Evolutionary conservation across 2,329 filamentous ascomycete species (phyloP), one percentile per base, ranked within the genome.

Genomic region (Monilinia fructicola): DNA sequence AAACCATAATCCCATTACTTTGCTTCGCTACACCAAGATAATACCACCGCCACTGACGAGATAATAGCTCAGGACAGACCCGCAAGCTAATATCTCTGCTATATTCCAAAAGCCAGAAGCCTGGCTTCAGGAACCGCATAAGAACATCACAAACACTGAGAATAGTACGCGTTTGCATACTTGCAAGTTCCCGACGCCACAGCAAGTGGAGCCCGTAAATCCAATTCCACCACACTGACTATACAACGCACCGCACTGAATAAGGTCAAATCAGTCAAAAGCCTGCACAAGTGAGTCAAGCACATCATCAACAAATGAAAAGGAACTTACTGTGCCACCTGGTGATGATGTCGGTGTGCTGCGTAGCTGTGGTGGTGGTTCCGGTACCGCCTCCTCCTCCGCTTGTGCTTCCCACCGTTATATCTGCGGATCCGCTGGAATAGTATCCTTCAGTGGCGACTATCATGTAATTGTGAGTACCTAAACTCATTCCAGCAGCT

Each of bases 381-480:
- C 16, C 40, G 16, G n/a, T 35, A 21, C 18, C 23, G 12, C 35
- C 35, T 28, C 26, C 35, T 48, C 28, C 50, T 64, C 38, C 53
- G 26, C 18, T 46, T 35, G 42, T 40, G 40, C 28, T 26, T 38
- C 58, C 52, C 7, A 70, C 69, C 1, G 69, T 70, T 44, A 70
- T 68, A n/a, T 59, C 54, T 5, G 65, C 21, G 11, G 67, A 65
- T 21, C 69, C 69, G 60, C 48, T 67, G n/a, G 61, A 66, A 35
- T 52, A 63, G 42, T 70, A 69, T 3, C 68, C 69, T 50, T 69
- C 70, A 12, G 67, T 65, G 50, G 77, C 58, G 54, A 85, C 75
- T 67, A 86, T 84, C 78, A 82, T 79, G 73, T 85, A 86, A 74
- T 85, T 65, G 14, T 56, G 54, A 4, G 67, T 78, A 3, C 84